These are phyloP conservation scores for Dichotomocladium elegans DNA, from an alignment of 371 early-diverging fungal species.

Conservation along the genomic window DNA sequence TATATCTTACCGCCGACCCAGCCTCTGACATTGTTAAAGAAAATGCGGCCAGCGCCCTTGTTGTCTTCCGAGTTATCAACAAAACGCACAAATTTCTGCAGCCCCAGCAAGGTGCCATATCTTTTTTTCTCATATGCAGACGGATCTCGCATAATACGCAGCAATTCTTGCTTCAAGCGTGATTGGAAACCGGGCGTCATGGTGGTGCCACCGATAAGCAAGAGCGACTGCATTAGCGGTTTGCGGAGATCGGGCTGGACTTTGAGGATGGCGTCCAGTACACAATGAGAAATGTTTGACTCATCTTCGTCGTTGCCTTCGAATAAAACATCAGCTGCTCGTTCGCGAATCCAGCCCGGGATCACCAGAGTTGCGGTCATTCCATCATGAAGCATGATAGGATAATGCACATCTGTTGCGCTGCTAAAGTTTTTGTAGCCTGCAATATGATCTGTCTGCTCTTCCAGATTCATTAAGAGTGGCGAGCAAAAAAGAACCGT, in stretches of 20 bases:
- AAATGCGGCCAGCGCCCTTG: constrained; percentile 52
- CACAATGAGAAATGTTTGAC: constrained; percentile 53
- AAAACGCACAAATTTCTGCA: constrained; percentile 30
- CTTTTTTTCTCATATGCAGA: constrained; percentile 34
- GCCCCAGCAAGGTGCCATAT: constrained; percentile 21
- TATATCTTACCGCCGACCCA: constrained; percentile 72
- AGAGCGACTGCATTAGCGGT: constrained; percentile 57
- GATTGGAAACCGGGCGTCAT: constrained; percentile 72
- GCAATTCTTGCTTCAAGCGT: constrained; percentile 62
- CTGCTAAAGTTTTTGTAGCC: constrained; percentile 57
- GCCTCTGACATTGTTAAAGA: constrained; percentile 62
- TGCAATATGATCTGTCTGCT: constrained; percentile 36
- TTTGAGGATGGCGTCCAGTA: constrained; percentile 61
- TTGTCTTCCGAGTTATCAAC: constrained; percentile 35
- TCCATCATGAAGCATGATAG: constrained; percentile 40
- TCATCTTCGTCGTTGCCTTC: constrained; percentile 66
- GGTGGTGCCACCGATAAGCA: constrained; percentile 79
- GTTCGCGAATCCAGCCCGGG: constrained; percentile 88
- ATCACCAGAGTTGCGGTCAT: constrained; percentile 54
- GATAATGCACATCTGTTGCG: constrained; percentile 55
- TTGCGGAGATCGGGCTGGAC: constrained; percentile 73
- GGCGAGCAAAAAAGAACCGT: constrained; percentile 69
- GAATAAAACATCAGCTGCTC: constrained; percentile 79
- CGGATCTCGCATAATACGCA: constrained; percentile 42
- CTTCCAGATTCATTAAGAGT: constrained; percentile 31